Percentiles rank a stretch among this genome's conserved stretches.
These are phyloP conservation scores for Litchi chinensis DNA, from an alignment of 345 rosid genomes.

Conservation along the genomic window DNA sequence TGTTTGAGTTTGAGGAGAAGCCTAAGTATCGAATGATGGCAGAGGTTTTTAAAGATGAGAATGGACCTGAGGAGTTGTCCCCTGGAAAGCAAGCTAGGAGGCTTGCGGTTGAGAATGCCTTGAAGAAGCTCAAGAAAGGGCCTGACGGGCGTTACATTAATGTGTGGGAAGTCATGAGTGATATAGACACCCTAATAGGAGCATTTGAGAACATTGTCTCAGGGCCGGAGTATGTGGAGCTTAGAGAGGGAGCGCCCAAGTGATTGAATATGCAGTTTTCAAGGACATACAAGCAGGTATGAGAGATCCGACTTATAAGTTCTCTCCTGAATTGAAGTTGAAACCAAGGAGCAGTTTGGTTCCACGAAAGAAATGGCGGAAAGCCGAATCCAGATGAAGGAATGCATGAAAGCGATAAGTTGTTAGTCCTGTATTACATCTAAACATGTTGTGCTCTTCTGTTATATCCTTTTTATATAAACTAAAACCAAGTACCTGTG, in stretches of 20 bases:
- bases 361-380: conserved; percentile 89
- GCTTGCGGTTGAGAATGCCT: conserved; percentile 88
- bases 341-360: conserved; percentile 93
- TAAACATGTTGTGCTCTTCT: background rate
- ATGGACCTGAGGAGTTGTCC: conserved; percentile 86
- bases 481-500: background rate
- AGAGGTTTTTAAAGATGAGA: conserved; percentile 69
- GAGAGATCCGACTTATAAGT: conserved; percentile 91
- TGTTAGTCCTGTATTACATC: background rate
- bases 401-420: conserved; percentile 76
- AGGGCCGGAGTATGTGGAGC: conserved; percentile 94
- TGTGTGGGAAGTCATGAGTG: conserved; percentile 97
- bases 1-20: conserved; percentile 92
- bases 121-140: conserved; percentile 91
- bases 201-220: conserved; percentile 91
- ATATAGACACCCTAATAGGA: conserved; percentile 76
- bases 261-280: conserved; percentile 88
- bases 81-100: conserved; percentile 91
- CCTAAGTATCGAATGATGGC: conserved; percentile 87
- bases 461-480: background rate
- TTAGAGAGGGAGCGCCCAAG: conserved; percentile 90
- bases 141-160: conserved; percentile 90
- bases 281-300: conserved; percentile 92
- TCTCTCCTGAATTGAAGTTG: conserved; percentile 82
- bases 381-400: conserved; percentile 76